Evolutionary conservation across 78 protist genomes (phyloP).

Genomic region (Planoprotostelium fungivorum): DNA sequence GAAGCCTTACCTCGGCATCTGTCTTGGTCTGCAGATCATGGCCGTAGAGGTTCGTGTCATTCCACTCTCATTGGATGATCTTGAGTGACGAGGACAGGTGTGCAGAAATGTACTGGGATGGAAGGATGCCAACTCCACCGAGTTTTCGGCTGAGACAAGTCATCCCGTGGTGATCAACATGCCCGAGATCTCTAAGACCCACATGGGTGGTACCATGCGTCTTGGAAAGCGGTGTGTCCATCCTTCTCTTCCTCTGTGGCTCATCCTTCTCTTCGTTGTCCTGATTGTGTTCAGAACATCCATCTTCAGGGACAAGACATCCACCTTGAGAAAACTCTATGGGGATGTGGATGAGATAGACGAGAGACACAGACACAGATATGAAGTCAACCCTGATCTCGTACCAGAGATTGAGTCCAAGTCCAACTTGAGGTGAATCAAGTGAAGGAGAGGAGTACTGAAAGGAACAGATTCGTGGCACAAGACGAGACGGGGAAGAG

Average conservation of each 20-base stretch:
- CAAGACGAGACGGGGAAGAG: slow-evolving; percentile 29
- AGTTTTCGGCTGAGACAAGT: slow-evolving; percentile 29
- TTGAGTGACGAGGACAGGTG: too few relatives aligned
- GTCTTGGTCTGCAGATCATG: slow-evolving; percentile 95
- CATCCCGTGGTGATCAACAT: slow-evolving; percentile 78
- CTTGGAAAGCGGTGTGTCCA: slow-evolving; percentile 75
- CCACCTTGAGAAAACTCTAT: slow-evolving; percentile 58
- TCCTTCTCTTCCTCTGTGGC: too few relatives aligned
- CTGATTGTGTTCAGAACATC: slow-evolving; percentile 11
- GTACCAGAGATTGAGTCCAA: slow-evolving; percentile 59
- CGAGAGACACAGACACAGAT: slow-evolving; percentile 97
- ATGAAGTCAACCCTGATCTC: slow-evolving; percentile 86
- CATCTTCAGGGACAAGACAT: slow-evolving; percentile 26
- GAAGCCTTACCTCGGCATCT: slow-evolving; percentile 93
- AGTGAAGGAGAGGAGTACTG: slow-evolving; percentile 7
- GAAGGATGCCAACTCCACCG: slow-evolving; percentile 72
- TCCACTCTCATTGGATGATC: too few relatives aligned
- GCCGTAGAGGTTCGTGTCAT: slow-evolving; percentile 89
- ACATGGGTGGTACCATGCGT: slow-evolving; percentile 98
- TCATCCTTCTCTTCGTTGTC: neutral
- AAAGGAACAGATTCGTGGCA: slow-evolving; percentile 38
- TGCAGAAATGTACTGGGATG: slow-evolving; percentile 49
- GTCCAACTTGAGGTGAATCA: neutral
- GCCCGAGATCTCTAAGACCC: slow-evolving; percentile 88
- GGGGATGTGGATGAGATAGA: slow-evolving; percentile 56